phyloP scores from a whole-genome alignment of 495 filamentous ascomycete genomes.

The Mytilinidion resinicola region DNA sequence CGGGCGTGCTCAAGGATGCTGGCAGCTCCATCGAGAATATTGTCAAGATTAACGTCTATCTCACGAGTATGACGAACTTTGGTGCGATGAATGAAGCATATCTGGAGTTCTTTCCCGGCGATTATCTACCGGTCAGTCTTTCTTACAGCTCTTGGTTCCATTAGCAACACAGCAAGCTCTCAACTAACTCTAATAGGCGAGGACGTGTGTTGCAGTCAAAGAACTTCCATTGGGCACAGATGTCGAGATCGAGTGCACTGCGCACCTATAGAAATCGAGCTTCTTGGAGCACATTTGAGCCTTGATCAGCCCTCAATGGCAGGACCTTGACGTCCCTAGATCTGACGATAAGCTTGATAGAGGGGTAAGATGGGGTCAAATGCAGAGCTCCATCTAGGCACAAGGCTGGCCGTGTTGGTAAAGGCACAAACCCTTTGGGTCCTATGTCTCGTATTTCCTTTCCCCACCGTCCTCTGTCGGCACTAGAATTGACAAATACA shows the following conservation, averaged over 20 bases:
- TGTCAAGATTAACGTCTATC: slow-evolving; percentile 64
- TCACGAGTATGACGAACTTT: slow-evolving; percentile 65
- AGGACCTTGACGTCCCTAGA: too few species aligned
- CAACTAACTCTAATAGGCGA: slow-evolving; percentile 9
- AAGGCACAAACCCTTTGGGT: too few species aligned
- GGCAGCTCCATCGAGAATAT: slow-evolving; percentile 57
- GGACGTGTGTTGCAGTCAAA: slow-evolving; percentile 64
- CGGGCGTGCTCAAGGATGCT: slow-evolving; percentile 58
- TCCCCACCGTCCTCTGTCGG: too few species aligned
- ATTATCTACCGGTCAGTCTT: neutral
- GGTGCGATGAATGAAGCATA: slow-evolving; percentile 51
- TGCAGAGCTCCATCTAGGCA: too few species aligned
- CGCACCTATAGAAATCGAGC: slow-evolving; percentile 40
- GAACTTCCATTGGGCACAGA: slow-evolving; percentile 59
- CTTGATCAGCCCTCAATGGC: too few species aligned
- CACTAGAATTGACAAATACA: too few species aligned
- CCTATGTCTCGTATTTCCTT: too few species aligned
- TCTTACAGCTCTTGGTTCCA: neutral
- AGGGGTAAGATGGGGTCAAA: too few species aligned
- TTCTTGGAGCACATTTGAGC: too few species aligned
- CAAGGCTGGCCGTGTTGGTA: too few species aligned
- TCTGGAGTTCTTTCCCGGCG: slow-evolving; percentile 25
- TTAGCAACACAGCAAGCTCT: too few species aligned
- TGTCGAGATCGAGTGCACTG: slow-evolving; percentile 68
- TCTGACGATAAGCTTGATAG: too few species aligned